These are phyloP conservation scores for Ogataea siamensis DNA, from an alignment of 805 yeast genomes.

Conservation along the genomic window DNA sequence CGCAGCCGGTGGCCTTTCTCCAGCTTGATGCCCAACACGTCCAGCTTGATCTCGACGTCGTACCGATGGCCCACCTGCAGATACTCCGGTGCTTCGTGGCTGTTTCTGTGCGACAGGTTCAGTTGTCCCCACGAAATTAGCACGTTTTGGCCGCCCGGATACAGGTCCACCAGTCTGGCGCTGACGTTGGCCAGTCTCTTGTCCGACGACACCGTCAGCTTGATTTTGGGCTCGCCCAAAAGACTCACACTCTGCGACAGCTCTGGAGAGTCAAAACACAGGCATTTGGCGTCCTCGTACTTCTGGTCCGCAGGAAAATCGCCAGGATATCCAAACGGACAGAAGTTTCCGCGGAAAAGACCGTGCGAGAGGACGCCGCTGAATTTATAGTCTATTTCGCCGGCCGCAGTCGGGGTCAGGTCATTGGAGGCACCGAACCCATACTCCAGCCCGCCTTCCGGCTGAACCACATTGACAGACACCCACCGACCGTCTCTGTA, in stretches of 20 bases:
- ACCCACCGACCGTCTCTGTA: slow-evolving; percentile 42
- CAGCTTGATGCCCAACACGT: slow-evolving; percentile 39
- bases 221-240: slow-evolving; percentile 39
- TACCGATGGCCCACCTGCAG: slow-evolving; percentile 35
- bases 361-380: slow-evolving; percentile 42
- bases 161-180: slow-evolving; percentile 40
- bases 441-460: slow-evolving; percentile 19
- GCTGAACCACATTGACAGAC: slow-evolving; percentile 24
- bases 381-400: slow-evolving; percentile 20
- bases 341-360: slow-evolving; percentile 42
- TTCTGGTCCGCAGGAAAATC: slow-evolving; percentile 47
- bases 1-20: slow-evolving; percentile 39
- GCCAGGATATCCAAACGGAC: slow-evolving; percentile 47
- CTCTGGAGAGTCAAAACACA: slow-evolving; percentile 35
- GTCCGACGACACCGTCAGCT: slow-evolving; percentile 36
- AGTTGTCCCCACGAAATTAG: slow-evolving; percentile 47
- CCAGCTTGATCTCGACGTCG: slow-evolving; percentile 36
- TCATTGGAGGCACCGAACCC: slow-evolving; percentile 12
- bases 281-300: slow-evolving; percentile 41
- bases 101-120: slow-evolving; percentile 41
- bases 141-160: slow-evolving; percentile 37
- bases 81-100: slow-evolving; percentile 41
- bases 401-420: slow-evolving; percentile 5
- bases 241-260: slow-evolving; percentile 28
- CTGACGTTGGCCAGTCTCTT: slow-evolving; percentile 39